Base-by-base conservation (phyloP, 345 rosid genomes). In the Aegle marmelos region DNA sequence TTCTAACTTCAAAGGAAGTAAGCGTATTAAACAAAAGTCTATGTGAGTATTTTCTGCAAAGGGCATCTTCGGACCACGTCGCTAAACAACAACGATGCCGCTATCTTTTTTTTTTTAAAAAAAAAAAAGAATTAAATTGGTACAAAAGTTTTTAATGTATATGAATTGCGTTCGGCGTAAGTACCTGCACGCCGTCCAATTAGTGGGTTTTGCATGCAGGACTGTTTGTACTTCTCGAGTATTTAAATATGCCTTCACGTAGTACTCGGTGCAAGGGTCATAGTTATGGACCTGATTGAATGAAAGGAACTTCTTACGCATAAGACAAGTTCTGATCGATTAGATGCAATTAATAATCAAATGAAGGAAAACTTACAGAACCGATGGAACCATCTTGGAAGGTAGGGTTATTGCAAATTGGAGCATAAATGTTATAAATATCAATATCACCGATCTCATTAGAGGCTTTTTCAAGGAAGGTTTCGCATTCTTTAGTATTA, bases 251-350 rank as follows among this genome's bases (percentile, higher is more conserved):
- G 68, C 50, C 19, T 48, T 31, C 37, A 86, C 82, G 41, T 81
- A 78, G 58, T 81, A 45, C 11, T 81, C 82, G 1, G 83, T 75
- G 79, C 86, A 85, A 4, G 90, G 90, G 79, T 87, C 88, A 56
- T 34, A 76, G 4, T 41, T 27, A 10, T 57, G 10, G 0, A 78
- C 82, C 76, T 60, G 64, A 9, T 25, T 45, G 22, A 45, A 45
- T 11, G 50, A 45, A 45, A 11, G 50, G 13, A 3, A 3, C 4
- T 13, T 13, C 17, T 45, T n/a, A n/a, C n/a, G 50, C 3, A 45
- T 13, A 45, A 45, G 50, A 45, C 17, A 45, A 45, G 50, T 45
- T 11, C 50, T 13, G 16, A 45, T 13, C 50, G 5, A 45, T 45
- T 14, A 13, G 4, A 45, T 13, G 50, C 50, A 45, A 3, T 45